These are phyloP conservation scores for Penicillium turbatum DNA, from an alignment of 495 filamentous ascomycete species.

Conservation along the genomic window DNA sequence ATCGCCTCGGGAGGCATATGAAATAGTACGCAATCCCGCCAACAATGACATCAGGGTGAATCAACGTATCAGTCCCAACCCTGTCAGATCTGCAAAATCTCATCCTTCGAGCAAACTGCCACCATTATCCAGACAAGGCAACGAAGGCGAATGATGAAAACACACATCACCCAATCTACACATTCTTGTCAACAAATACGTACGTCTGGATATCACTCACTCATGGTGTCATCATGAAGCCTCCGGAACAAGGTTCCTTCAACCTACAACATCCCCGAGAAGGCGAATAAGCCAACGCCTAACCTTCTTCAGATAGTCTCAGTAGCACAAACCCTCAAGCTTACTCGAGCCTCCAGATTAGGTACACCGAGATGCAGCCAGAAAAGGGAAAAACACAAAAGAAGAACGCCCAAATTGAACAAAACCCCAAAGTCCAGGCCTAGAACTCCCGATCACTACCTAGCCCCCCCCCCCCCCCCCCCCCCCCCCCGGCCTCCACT, in stretches of 20 bases:
- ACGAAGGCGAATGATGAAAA: conserved; percentile 15
- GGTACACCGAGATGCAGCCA: background rate
- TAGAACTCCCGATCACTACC: background rate
- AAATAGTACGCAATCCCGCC: background rate
- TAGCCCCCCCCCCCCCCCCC: too few relatives aligned
- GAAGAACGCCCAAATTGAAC: background rate
- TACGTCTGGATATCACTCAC: too few relatives aligned
- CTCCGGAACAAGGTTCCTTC: conserved; percentile 1
- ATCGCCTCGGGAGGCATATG: background rate
- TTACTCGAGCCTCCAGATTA: background rate
- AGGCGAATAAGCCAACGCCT: background rate
- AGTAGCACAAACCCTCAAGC: background rate
- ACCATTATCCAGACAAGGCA: background rate
- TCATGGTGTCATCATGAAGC: conserved; percentile 19
- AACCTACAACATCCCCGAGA: background rate
- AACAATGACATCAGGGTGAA: conserved; percentile 5
- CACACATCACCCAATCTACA: too few relatives aligned
- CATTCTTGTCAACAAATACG: too few relatives aligned
- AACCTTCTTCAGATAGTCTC: background rate
- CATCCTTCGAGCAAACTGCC: background rate
- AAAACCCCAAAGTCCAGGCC: background rate
- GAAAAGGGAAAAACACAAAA: background rate
- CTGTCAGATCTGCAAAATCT: background rate
- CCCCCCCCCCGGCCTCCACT: background rate
- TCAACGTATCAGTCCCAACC: background rate